Evolutionary conservation across 306 rosid species (phyloP), one percentile per base, ranked within the genome.

Genomic region (Quercus berberidifolia): DNA sequence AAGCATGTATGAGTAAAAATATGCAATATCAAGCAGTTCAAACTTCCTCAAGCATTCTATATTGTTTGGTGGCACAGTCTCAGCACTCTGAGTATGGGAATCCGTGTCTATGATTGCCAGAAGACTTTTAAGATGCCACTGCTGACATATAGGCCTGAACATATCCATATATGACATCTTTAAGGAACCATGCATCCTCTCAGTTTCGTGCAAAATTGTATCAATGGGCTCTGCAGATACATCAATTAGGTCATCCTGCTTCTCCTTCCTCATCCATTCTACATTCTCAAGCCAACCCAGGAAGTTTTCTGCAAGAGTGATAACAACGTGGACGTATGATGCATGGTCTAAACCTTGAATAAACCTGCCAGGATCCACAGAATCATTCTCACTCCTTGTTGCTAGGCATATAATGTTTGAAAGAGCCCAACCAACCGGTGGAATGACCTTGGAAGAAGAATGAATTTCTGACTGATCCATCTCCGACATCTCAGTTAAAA

Each of bases 391-490:
- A 26, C 73, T 83, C 74, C 86, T 91, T 46, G 86, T 77, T 67
- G 89, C 91, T 71, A 95, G 89, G 86, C 90, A 85, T 76, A 95
- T 84, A 86, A 87, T 78, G 87, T 86, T 95, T 70, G 94, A 84
- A 55, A 95, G 97, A 82, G 93, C 94, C 99, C 99, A 95, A 51
- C 98, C 99, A 87, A 91, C 92, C 33, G 97, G 83, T 35, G 97
- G 98, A 80, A 89, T 81, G 77, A 69, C 84, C 85, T 90, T 85
- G 72, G 78, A 88, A 81, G 81, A 78, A 78, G 41, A 79, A 76
- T 83, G 54, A 86, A 46, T 55, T 25, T 84, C 84, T 81, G 86
- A 79, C 68, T 84, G 90, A 76, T 81, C 77, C 80, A 91, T 79
- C 67, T 79, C 84, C 13, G 90, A 86, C 88, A 90, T 95, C 88